These are phyloP conservation scores for Niveomyces coronatus DNA, from an alignment of 2,329 filamentous ascomycete species.

Conservation along the genomic window DNA sequence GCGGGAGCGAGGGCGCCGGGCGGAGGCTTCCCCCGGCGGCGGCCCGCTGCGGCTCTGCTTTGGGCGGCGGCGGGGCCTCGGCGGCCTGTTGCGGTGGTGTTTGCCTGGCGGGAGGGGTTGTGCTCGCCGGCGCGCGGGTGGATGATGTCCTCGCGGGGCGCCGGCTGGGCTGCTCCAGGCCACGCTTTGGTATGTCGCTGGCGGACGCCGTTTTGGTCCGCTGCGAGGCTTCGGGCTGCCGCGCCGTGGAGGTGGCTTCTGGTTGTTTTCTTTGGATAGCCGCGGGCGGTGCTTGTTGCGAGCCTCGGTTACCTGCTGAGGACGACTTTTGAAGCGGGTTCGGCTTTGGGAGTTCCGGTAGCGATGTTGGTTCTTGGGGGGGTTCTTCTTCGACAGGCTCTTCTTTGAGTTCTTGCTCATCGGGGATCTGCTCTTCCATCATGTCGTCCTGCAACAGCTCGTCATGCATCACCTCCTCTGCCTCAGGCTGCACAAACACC, in stretches of 20 bases:
- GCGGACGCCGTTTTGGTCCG: constrained; percentile 1
- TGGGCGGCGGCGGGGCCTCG: background rate
- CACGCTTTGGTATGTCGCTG: constrained; percentile 2
- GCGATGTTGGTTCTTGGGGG: constrained; percentile 31
- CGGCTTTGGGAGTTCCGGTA: constrained; percentile 36
- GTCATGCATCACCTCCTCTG: constrained; percentile 8
- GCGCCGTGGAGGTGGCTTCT: background rate
- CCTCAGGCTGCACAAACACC: constrained; percentile 26
- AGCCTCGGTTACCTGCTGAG: constrained; percentile 38
- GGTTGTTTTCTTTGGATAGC: background rate
- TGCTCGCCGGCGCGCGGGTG: no score
- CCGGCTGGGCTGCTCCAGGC: constrained; percentile 3
- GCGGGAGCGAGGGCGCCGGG: no score
- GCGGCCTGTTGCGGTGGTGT: background rate
- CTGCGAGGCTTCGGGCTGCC: constrained; percentile 2
- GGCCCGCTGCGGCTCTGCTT: background rate
- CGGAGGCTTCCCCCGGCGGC: no score
- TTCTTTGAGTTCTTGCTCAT: constrained; percentile 32
- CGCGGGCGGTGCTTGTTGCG: constrained; percentile 11
- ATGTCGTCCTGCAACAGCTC: background rate
- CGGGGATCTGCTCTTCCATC: constrained; percentile 28
- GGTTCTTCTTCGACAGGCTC: constrained; percentile 29
- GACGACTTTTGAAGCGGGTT: constrained; percentile 43
- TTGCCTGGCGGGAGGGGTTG: no score
- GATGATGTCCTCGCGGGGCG: constrained; percentile 1